phyloP scores from a whole-genome alignment of 192 early-diverging fungal species.

The Mycoemilia scoparia region DNA sequence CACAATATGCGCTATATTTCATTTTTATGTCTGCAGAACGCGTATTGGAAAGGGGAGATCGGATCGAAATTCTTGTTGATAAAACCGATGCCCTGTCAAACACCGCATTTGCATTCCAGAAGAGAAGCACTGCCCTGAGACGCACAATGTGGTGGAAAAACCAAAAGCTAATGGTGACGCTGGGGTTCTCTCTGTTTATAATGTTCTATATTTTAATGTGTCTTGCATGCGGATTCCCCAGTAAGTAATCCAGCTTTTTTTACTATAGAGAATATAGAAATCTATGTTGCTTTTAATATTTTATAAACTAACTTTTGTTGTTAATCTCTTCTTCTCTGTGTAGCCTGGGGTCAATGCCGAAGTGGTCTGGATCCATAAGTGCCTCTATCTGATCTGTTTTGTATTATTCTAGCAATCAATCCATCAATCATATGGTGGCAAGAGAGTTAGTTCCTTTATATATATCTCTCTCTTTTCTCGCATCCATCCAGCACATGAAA shows the following conservation, averaged over 20 bases:
- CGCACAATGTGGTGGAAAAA: constrained; percentile 93
- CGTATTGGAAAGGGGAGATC: constrained; percentile 70
- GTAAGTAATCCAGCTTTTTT: constrained; percentile 22
- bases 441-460: no score
- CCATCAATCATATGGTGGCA: no score
- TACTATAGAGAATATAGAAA: no score
- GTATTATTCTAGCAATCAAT: no score
- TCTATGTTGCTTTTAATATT: no score
- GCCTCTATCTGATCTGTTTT: no score
- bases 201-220: constrained; percentile 58
- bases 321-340: no score
- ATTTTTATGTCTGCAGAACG: constrained; percentile 33
- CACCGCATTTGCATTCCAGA: constrained; percentile 78
- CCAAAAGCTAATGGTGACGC: constrained; percentile 56
- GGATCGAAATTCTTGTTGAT: constrained; percentile 77
- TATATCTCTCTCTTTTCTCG: no score
- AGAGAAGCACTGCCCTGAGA: constrained; percentile 63
- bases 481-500: no score
- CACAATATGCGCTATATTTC: constrained; percentile 1
- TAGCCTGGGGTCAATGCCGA: no score
- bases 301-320: no score
- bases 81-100: constrained; percentile 78
- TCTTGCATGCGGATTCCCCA: constrained; percentile 66
- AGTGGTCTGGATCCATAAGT: no score
- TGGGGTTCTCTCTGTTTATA: constrained; percentile 39